Base-by-base conservation (phyloP, 805 yeast species). In the Teunomyces cretensis region DNA sequence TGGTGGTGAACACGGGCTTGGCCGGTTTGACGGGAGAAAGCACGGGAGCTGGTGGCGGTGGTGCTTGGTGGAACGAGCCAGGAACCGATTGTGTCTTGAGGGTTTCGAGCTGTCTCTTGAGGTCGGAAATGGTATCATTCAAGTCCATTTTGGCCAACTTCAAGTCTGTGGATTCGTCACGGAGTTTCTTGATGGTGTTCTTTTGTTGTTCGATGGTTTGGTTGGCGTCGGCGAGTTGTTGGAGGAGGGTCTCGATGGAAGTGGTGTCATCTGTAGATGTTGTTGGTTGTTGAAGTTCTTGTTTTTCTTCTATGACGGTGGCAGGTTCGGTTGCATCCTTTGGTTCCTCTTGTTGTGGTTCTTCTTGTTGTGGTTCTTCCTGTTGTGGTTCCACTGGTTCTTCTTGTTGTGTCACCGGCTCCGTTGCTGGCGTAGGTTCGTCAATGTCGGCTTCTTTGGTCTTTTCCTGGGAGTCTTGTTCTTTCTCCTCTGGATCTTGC, bases 101-200 rank as follows among this genome's bases (percentile, higher is more conserved):
- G 28, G 46, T 41, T 9, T 49, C 42, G 2, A 65, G 43, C n/a
- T 53, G 48, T 9, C 43, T 46, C 47, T 70, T 64, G 11, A 72
- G 54, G 13, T 61, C 69, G 2, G 50, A 28, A 2, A 71, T 60
- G 39, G 57, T 57, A 40, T 72, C 75, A 16, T 63, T 54, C 42
- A 69, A 55, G 43, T 70, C 75, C 74, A 70, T 64, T 33, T 58
- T 56, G 9, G 60, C 54, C 26, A 72, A 60, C 47, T 72, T 70
- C 45, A 72, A 61, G 44, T 70, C 73, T 15, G 76, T 69, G 47
- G 70, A 70, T 46, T 70, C 74, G 47, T 70, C 72, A 32, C 75
- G 58, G 30, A 71, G 55, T 40, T 61, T 64, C 39, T 55, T 58
- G 36, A 72, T 71, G 30, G 73, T 70, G 24, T 46, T 54, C 42